Evolutionary conservation across 805 yeast species (phyloP).

Genomic region (Starmerella apicola): DNA sequence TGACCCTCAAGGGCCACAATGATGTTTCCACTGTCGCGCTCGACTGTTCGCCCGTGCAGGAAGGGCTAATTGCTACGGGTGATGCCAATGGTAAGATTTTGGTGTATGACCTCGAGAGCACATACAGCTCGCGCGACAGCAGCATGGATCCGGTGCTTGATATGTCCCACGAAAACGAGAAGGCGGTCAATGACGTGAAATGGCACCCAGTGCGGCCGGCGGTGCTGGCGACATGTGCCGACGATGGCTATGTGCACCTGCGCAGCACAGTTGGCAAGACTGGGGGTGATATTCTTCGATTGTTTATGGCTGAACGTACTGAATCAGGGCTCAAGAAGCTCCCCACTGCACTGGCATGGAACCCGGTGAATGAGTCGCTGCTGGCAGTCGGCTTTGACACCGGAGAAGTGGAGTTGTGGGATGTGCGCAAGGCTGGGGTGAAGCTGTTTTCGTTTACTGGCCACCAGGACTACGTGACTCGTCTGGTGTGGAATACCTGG

Average conservation of each 20-base stretch:
- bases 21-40: slow-evolving; percentile 38
- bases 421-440: slow-evolving; percentile 36
- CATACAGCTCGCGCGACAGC: slow-evolving; percentile 22
- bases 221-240: slow-evolving; percentile 56
- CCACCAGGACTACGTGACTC: slow-evolving; percentile 47
- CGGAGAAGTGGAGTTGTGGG: slow-evolving; percentile 53
- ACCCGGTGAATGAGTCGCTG: slow-evolving; percentile 41
- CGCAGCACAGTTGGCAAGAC: slow-evolving; percentile 2
- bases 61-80: slow-evolving; percentile 50
- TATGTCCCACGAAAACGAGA: slow-evolving; percentile 27
- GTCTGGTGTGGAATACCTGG: slow-evolving; percentile 61
- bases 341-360: slow-evolving; percentile 46
- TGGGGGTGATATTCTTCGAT: not conserved
- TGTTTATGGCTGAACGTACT: not conserved
- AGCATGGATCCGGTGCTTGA: slow-evolving; percentile 19
- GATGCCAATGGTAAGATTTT: slow-evolving; percentile 52
- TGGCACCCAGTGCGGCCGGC: slow-evolving; percentile 56
- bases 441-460: slow-evolving; percentile 18
- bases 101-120: slow-evolving; percentile 52
- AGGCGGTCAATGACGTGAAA: slow-evolving; percentile 58
- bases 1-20: slow-evolving; percentile 34
- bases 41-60: slow-evolving; percentile 56
- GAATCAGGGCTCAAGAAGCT: not conserved
- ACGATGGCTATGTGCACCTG: slow-evolving; percentile 29
- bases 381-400: slow-evolving; percentile 55